Evolutionary conservation across 176 grass and related monocot species (phyloP).

Genomic region (Hordeum marinum): DNA sequence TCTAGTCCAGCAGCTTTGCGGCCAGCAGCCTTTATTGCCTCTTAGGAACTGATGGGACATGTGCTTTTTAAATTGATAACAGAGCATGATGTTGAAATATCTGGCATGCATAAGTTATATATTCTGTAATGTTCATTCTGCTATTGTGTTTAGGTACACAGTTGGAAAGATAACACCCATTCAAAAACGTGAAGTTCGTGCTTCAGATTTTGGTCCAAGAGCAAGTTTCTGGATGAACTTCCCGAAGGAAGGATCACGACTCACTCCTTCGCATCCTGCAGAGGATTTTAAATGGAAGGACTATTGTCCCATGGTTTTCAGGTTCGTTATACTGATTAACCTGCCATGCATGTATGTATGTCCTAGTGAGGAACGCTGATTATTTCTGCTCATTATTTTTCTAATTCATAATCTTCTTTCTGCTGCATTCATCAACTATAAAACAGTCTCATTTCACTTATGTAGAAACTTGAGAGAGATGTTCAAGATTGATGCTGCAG

Average conservation of each 20-base stretch:
- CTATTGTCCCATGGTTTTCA: slow-evolving; percentile 99
- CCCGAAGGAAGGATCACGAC: slow-evolving; percentile 81
- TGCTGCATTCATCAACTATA: slow-evolving; percentile 7
- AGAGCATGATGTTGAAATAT: background rate
- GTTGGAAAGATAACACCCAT: slow-evolving; percentile 99
- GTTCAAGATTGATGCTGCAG: slow-evolving; percentile 99
- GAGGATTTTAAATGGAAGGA: slow-evolving; percentile 99
- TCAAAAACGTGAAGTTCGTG: slow-evolving; percentile 86
- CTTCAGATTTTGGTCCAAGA: slow-evolving; percentile 89
- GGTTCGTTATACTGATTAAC: slow-evolving; percentile 38
- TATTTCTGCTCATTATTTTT: background rate
- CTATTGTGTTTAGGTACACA: slow-evolving; percentile 70
- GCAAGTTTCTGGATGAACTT: slow-evolving; percentile 99
- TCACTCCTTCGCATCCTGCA: slow-evolving; percentile 81
- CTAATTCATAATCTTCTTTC: background rate
- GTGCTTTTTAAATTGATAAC: background rate
- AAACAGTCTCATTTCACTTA: slow-evolving; percentile 9
- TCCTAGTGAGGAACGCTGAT: slow-evolving; percentile 1
- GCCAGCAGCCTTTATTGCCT: background rate
- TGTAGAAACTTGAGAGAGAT: slow-evolving; percentile 95
- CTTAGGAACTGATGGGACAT: background rate
- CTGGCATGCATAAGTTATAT: background rate
- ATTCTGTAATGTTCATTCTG: background rate
- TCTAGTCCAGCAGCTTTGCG: background rate
- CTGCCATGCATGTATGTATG: background rate